Conservation (phyloP, 768 basidiomycete genomes). For the Xerocomus spinulosus region DNA sequence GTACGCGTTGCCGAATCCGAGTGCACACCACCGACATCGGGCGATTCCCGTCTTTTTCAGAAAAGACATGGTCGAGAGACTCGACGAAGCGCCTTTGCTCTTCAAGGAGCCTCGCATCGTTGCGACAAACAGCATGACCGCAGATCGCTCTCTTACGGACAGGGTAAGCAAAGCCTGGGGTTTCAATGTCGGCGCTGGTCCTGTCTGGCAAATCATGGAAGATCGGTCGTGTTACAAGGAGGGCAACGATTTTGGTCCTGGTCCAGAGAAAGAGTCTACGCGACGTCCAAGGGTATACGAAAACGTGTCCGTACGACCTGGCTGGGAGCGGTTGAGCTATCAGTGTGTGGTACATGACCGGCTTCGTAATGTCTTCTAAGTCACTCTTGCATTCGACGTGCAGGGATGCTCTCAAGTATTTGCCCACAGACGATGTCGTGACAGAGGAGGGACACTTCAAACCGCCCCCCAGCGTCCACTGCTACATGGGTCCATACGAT, state of each 20-base stretch:
- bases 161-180: constrained; percentile 67
- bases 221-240: constrained; percentile 80
- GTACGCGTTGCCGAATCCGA: constrained; percentile 59
- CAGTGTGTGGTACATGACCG: constrained; percentile 41
- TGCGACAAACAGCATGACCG: constrained; percentile 55
- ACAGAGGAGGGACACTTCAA: constrained; percentile 48
- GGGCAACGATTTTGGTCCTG: constrained; percentile 28
- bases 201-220: constrained; percentile 74
- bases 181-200: constrained; percentile 69
- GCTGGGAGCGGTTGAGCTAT: constrained; percentile 42
- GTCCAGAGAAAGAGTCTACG: constrained; percentile 41
- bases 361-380: constrained; percentile 5
- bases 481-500: constrained; percentile 62
- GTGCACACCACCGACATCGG: constrained; percentile 68
- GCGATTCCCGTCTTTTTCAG: constrained; percentile 57
- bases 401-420: constrained; percentile 55
- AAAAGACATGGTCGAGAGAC: constrained; percentile 53
- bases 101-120: constrained; percentile 42
- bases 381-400: neutral
- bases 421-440: constrained; percentile 51
- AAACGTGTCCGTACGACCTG: constrained; percentile 39
- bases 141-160: constrained; percentile 42
- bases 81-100: constrained; percentile 44
- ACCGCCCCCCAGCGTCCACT: constrained; percentile 52
- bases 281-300: constrained; percentile 59